Evolutionary conservation across 2,329 filamentous ascomycete genomes (phyloP).

Genomic region (Aspergillus floridensis): DNA sequence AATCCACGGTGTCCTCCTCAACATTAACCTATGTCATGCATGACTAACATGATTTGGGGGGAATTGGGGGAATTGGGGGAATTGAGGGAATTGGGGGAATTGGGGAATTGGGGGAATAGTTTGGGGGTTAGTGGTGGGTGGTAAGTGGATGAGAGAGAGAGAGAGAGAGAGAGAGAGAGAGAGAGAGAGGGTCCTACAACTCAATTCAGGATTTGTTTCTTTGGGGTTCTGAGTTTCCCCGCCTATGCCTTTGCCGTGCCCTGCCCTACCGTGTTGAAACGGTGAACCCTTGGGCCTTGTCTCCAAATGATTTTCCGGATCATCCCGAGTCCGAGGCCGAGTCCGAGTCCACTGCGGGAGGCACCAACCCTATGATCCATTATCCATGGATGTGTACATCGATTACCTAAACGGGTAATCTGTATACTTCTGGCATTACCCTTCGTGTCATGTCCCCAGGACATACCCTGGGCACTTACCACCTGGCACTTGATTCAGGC

Average conservation of each 20-base stretch:
- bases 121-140: neutral
- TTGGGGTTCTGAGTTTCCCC: no score
- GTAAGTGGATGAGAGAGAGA: neutral
- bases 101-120: neutral
- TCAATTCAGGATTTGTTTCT: no score
- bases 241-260: neutral
- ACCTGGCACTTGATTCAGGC: no score
- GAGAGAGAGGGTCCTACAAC: neutral
- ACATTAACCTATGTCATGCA: neutral
- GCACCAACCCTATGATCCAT: no score
- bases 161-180: no score
- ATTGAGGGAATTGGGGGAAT: neutral
- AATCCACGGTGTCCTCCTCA: neutral
- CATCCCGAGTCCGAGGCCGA: neutral
- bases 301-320: neutral
- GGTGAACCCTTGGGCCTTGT: neutral
- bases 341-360: no score
- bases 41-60: neutral
- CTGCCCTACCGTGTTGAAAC: neutral
- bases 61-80: neutral
- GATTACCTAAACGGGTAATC: neutral
- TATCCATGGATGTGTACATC: neutral
- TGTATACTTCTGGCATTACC: neutral
- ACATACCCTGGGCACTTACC: no score
- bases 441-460: neutral